Base-by-base conservation (phyloP, 2,329 filamentous ascomycete species). In the Aspergillus terreus region DNA sequence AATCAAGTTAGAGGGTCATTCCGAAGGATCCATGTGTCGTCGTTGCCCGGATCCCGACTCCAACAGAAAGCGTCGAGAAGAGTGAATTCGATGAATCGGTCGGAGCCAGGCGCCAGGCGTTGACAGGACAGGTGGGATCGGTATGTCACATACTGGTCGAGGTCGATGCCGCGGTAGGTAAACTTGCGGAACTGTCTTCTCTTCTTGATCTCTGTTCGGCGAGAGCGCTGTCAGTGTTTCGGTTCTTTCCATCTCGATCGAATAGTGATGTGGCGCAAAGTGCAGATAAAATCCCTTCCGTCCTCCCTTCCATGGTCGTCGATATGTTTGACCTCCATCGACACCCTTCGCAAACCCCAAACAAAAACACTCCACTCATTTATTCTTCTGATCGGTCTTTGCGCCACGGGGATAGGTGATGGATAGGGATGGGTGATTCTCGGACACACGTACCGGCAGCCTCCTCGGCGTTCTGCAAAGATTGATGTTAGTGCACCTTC, bases 111-210 rank as follows among this genome's bases (percentile, higher is more conserved):
- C 45, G 36, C 21, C 27, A 11, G 38, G 35, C 33, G 47, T 49
- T 46, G 45, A 48, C 30, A 51, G 35, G 33, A 30, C 40, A 36
- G 44, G 57, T 49, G 46, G 45, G 27, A 50, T 48, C n/a, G 42
- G 40, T 47, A 43, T 52, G 56, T 49, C 52, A 82, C 91, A 74
- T 92, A 96, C 92, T 96, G 90, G 78, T 99, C 94, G 78, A 99
- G 92, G 80, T 99, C 94, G 79, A 99, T 90, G 75, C 94, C 94
- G 76, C 94, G 90, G 90, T 96, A 99, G 69, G 92, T 94, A 78
- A 97, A 99, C 88, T 97, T 99, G 83, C 91, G 89, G 89, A 97
- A 96, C 70, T 91, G 82, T 92, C 94, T 95, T 84, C 88, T 95
- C 85, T 90, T 95, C 91, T 97, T 99, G 80, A 99, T 82, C 89